Evolutionary conservation across 345 rosid species (phyloP).

Genomic region (Mangifera indica): DNA sequence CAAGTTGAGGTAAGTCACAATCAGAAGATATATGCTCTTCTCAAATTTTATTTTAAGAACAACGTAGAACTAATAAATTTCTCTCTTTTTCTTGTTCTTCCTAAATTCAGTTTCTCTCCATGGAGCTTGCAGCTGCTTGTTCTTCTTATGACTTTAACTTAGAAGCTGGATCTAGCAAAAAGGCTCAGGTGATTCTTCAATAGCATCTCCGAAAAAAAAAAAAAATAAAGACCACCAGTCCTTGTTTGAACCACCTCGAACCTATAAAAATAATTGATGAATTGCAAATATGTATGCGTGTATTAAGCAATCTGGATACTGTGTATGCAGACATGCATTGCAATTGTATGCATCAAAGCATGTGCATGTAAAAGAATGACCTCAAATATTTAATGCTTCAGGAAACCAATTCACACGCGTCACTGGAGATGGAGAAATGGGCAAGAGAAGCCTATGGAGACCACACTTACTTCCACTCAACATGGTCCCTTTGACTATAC

Average conservation of each 20-base stretch:
- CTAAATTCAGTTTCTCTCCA: constrained; percentile 48
- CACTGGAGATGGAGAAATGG: constrained; percentile 38
- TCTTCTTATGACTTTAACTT: constrained; percentile 25
- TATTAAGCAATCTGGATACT: not conserved
- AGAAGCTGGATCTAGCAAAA: constrained; percentile 20
- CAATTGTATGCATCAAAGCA: not conserved
- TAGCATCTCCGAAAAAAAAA: too few relatives aligned
- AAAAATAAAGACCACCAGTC: not conserved
- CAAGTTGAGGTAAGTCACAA: constrained; percentile 54
- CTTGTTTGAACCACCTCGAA: too few relatives aligned
- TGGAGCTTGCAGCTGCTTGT: constrained; percentile 55
- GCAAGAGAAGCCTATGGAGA: constrained; percentile 38
- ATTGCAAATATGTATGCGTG: not conserved
- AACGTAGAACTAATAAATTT: constrained; percentile 10
- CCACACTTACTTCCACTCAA: constrained; percentile 29
- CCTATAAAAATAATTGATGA: not conserved
- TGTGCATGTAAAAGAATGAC: constrained; percentile 5
- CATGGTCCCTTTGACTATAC: constrained; percentile 52
- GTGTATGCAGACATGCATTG: not conserved
- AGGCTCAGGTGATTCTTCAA: constrained; percentile 29
- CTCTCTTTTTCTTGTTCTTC: not conserved
- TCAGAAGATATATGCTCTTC: not conserved
- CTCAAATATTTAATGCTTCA: constrained; percentile 28
- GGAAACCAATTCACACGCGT: constrained; percentile 44
- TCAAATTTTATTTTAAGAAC: not conserved